These are phyloP conservation scores for Trichoderma simmonsii DNA, from an alignment of 2,329 filamentous ascomycete genomes.

Conservation along the genomic window DNA sequence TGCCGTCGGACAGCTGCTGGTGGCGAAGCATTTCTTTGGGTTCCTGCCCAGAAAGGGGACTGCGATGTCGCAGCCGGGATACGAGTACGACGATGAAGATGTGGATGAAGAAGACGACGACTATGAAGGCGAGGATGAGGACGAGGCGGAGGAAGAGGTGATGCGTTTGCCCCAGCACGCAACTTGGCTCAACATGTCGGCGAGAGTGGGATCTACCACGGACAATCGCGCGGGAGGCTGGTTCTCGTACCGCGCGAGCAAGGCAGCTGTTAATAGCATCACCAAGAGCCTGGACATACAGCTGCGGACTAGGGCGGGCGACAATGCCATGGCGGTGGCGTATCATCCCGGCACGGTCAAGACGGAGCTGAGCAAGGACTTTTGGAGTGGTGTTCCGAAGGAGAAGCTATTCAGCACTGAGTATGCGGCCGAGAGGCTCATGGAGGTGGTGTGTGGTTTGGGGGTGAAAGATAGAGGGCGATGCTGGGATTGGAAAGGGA, in stretches of 20 bases:
- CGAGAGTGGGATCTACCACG: slow-evolving; percentile 69
- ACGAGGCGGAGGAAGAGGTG: not conserved
- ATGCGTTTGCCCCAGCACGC: slow-evolving; percentile 49
- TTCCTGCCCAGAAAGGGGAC: slow-evolving; percentile 63
- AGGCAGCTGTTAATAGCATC: slow-evolving; percentile 69
- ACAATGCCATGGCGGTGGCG: slow-evolving; percentile 63
- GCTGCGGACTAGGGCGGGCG: slow-evolving; percentile 53
- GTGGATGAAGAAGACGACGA: not conserved
- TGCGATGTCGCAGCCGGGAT: not conserved
- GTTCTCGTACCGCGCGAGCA: slow-evolving; percentile 77
- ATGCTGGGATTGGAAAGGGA: slow-evolving; percentile 68
- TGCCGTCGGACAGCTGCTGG: slow-evolving; percentile 67
- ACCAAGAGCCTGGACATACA: slow-evolving; percentile 70
- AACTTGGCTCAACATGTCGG: slow-evolving; percentile 72
- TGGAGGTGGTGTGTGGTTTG: slow-evolving; percentile 55
- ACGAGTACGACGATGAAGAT: not conserved
- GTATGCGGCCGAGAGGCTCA: slow-evolving; percentile 62
- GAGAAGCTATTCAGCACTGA: slow-evolving; percentile 64
- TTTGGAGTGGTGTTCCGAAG: slow-evolving; percentile 63
- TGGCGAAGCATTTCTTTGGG: slow-evolving; percentile 70
- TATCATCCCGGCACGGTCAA: slow-evolving; percentile 80
- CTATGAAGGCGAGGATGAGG: not conserved
- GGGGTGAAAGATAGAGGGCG: slow-evolving; percentile 53
- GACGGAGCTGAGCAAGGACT: slow-evolving; percentile 69
- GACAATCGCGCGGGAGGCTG: slow-evolving; percentile 75